Evolutionary conservation across 768 basidiomycete species (phyloP), one percentile per base, ranked within the genome.

Genomic region (Leccinum pellstonianum): DNA sequence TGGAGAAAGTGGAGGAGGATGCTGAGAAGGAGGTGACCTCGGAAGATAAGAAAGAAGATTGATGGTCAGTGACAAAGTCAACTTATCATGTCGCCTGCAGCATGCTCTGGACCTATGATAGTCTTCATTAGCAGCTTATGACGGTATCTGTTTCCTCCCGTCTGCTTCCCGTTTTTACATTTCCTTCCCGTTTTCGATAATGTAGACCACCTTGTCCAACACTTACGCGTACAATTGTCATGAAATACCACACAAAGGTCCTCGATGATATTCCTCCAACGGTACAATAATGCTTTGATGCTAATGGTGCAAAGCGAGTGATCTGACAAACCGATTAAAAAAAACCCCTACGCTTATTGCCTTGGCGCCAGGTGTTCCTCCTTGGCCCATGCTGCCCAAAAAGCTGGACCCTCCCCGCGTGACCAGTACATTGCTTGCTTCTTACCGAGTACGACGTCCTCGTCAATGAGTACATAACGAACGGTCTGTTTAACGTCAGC

Each of bases 391-490:
- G 87, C 85, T 55, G 86, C 82, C 85, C 88, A 91, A 68, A 92
- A 93, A 25, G 79, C 79, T 3, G 84, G 77, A 0, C 77, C 84
- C 57, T 90, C 84, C 2, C 84, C 84, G 62, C 83, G 82, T 41
- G 80, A 78, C 88, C 91, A 97, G 69, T 94, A 95, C 63, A 84
- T 76, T 1, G 92, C 85, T 6, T 82, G 75, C 15, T 78, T 77
- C 55, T 83, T 77, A 1, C 87, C 87, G 49, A 81, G 82, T 8
- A 90, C 91, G 4, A 87, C 86, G 12, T 80, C 82, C 56, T 84
- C 85, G 21, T 86, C 86, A 54, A 97, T 84, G 49, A 95, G 83
- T n/a, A 94, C 88, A 73, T 93, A 86, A 51, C 87, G 82, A 33
- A 93, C 83, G 56, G 87, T 82, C 89, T 94, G 62, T 25, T 54